Base-by-base conservation (phyloP, 73 alveolate genomes). In the Tetrahymena borealis region DNA sequence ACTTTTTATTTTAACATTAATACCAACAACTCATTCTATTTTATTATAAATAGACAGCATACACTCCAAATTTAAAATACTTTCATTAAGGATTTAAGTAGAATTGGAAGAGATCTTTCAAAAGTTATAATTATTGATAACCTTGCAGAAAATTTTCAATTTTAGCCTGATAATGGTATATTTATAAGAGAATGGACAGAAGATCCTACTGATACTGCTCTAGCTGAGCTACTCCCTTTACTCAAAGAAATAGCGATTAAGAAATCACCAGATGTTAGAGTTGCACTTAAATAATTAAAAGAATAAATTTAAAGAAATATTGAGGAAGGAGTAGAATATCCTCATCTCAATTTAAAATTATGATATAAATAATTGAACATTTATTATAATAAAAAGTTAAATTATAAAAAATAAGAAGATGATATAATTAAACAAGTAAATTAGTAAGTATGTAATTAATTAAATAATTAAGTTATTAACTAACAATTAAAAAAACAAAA, bases 31-130 rank as follows among this genome's bases (percentile, higher is more conserved):
- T 7, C 10, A 60, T 18, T n/a, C 6, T 60, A 7, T 60, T 60
- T n/a, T n/a, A n/a, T n/a, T n/a, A n/a, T 24, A 60, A 60, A 15
- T 93, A 94, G 99, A 90, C 97, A 98, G 37, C 99, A 98, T 95
- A 98, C 99, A 9, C 79, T 97, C 32, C 96, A 97, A 79, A 32
- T 95, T 32, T 98, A 99, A 60, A 97, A 93, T 85, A 94, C 97
- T 42, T 97, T 96, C 91, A 98, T 97, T 5, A 98, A 98, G 94
- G 99, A 98, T 92, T 94, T 98, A 35, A 91, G 98, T 38, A 96
- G 98, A 90, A 91, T 98, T 12, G 99, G 99, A 93, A 96, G 99
- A 93, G 99, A 98, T 91, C 94, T 98, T 77, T 94, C 98, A 33
- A 97, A 95, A 94, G 95, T 96, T 40, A 96, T 98, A 11, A 98